These are phyloP conservation scores for Hippophae rhamnoides DNA, from an alignment of 306 rosid species.

Conservation along the genomic window DNA sequence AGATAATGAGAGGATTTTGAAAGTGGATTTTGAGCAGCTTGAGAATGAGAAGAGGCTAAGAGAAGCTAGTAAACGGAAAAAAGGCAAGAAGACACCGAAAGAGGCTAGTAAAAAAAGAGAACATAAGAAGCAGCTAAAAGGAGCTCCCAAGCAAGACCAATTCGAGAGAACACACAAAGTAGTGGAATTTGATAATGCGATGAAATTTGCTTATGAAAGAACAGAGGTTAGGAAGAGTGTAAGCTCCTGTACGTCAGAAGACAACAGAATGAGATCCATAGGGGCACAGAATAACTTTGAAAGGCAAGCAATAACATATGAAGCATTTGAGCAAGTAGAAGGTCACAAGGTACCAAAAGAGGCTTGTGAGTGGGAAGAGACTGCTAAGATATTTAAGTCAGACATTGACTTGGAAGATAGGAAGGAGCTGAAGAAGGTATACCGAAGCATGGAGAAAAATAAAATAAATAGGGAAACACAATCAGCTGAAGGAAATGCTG, in stretches of 20 bases:
- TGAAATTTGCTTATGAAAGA: constrained; percentile 7
- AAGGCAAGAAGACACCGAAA: constrained; percentile 11
- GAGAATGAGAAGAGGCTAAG: constrained; percentile 16
- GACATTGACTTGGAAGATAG: constrained; percentile 16
- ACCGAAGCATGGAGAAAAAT: constrained; percentile 18
- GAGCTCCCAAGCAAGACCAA: constrained; percentile 21
- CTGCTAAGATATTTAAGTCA: constrained; percentile 22
- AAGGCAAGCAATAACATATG: constrained; percentile 14
- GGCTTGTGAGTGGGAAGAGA: constrained; percentile 18
- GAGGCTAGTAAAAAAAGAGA: constrained; percentile 23
- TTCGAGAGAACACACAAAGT: constrained; percentile 20
- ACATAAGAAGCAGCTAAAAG: constrained; percentile 18
- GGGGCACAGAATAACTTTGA: constrained; percentile 22
- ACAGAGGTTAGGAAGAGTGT: constrained; percentile 19
- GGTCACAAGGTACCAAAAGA: constrained; percentile 20
- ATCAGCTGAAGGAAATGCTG: constrained; percentile 19
- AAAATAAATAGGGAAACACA: constrained; percentile 19
- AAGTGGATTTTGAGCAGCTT: constrained; percentile 19
- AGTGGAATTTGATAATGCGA: constrained; percentile 9
- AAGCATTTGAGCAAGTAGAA: constrained; percentile 27
- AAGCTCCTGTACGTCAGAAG: constrained; percentile 24
- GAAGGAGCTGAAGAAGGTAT: constrained; percentile 16
- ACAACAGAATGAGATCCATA: constrained; percentile 5
- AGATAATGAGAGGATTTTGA: constrained; percentile 28
- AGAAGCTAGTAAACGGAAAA: constrained; percentile 11